Percentiles rank a stretch among this genome's conserved stretches.
phyloP scores from a whole-genome alignment of 768 basidiomycete species.

The Favolaschia claudopus region DNA sequence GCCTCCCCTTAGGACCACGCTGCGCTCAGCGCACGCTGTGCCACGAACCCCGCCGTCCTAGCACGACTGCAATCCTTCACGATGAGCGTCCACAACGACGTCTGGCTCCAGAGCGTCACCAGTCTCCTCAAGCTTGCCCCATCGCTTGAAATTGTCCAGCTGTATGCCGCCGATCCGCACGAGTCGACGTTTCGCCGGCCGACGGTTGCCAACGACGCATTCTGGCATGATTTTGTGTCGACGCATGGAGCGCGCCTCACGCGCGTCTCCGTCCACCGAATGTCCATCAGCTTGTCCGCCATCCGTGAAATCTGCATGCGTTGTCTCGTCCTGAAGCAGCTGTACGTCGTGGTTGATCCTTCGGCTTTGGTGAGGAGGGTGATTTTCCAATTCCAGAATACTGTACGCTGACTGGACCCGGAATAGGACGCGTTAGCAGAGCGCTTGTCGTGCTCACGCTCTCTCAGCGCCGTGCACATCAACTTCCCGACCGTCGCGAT shows the following conservation, averaged over 20 bases:
- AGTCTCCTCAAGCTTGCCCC: constrained; percentile 56
- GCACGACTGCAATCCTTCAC: constrained; percentile 62
- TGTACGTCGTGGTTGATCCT: constrained; percentile 67
- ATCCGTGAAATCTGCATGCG: constrained; percentile 61
- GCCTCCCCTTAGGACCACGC: constrained; percentile 56
- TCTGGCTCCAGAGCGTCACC: constrained; percentile 55
- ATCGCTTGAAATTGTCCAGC: constrained; percentile 61
- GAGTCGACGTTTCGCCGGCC: neutral
- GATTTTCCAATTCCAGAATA: neutral
- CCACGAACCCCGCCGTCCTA: constrained; percentile 45
- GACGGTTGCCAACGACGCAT: constrained; percentile 46
- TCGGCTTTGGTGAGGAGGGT: constrained; percentile 50
- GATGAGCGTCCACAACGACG: constrained; percentile 52
- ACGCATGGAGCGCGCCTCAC: constrained; percentile 59
- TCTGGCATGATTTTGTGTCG: constrained; percentile 59
- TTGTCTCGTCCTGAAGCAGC: constrained; percentile 62
- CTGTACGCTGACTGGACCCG: neutral
- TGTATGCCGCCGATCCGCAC: constrained; percentile 55
- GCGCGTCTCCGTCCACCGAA: constrained; percentile 70
- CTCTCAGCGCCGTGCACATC: constrained; percentile 66
- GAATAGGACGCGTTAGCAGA: constrained; percentile 48
- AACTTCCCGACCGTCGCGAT: constrained; percentile 47
- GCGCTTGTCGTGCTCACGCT: constrained; percentile 52
- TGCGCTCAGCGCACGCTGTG: constrained; percentile 46
- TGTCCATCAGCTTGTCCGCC: constrained; percentile 58